phyloP scores from a whole-genome alignment of 257 asterid species.

The Solanum tacnaense region DNA sequence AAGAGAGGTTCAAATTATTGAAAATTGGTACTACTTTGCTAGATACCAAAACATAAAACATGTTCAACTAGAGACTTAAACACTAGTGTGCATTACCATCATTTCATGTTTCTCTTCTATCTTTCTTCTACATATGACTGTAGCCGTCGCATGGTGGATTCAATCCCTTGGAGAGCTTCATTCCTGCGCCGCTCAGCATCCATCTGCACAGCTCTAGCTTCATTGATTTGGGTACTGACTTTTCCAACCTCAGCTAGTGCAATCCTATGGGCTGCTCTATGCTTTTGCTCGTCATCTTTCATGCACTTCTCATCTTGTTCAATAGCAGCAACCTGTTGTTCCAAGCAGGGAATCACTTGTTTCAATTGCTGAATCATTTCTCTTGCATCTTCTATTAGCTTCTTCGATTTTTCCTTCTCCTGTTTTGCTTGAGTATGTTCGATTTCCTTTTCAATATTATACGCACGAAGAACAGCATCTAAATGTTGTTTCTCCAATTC shows the following conservation, averaged over 20 bases:
- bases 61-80: not conserved
- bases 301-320: not conserved
- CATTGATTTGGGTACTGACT: not conserved
- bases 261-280: not conserved
- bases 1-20: not conserved
- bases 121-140: not conserved
- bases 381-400: not conserved
- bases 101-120: not conserved
- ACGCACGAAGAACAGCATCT: not conserved
- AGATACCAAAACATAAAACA: not conserved
- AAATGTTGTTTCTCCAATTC: not conserved
- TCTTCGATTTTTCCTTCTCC: not conserved
- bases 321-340: not conserved
- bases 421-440: not conserved
- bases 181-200: not conserved
- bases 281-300: not conserved
- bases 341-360: not conserved
- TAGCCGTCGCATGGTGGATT: not conserved
- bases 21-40: not conserved
- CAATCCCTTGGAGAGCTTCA: not conserved
- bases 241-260: not conserved
- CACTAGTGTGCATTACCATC: not conserved
- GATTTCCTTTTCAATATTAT: not conserved
- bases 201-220: not conserved
- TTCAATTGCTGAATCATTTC: not conserved